These are phyloP conservation scores for Scedosporium dehoogii DNA, from an alignment of 2,329 filamentous ascomycete species.

Conservation along the genomic window DNA sequence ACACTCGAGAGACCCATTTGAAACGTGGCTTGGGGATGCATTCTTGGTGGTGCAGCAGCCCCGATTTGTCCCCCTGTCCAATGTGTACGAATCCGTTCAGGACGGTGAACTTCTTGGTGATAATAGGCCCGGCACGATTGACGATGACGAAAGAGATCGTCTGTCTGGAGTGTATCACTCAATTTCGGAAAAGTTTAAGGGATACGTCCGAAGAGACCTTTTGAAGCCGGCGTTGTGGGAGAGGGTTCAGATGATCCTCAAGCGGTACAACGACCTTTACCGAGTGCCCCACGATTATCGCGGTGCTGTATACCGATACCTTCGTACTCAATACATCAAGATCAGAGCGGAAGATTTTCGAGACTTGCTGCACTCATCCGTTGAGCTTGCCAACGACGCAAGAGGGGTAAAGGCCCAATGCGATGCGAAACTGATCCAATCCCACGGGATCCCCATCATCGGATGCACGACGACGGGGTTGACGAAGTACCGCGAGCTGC, in stretches of 20 bases:
- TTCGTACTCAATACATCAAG: conserved; percentile 46
- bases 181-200: conserved; percentile 6
- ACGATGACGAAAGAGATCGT: conserved; percentile 32
- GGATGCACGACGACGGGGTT: conserved; percentile 69
- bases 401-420: conserved; percentile 49
- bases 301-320: conserved; percentile 55
- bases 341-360: conserved; percentile 36
- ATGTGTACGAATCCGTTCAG: background rate
- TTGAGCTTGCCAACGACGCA: conserved; percentile 36
- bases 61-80: background rate
- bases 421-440: conserved; percentile 35
- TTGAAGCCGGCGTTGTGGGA: conserved; percentile 2
- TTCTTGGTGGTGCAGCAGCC: background rate
- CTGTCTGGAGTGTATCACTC: conserved; percentile 38
- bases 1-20: background rate
- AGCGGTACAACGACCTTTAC: conserved; percentile 42
- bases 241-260: conserved; percentile 10
- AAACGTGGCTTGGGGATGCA: conserved; percentile 2
- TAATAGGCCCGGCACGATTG: background rate
- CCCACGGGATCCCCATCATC: conserved; percentile 38
- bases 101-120: conserved; percentile 3
- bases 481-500: conserved; percentile 65
- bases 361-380: conserved; percentile 37
- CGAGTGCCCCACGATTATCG: conserved; percentile 44
- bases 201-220: background rate